These are phyloP conservation scores for Solanum boliviense DNA, from an alignment of 257 asterid species.

Conservation along the genomic window DNA sequence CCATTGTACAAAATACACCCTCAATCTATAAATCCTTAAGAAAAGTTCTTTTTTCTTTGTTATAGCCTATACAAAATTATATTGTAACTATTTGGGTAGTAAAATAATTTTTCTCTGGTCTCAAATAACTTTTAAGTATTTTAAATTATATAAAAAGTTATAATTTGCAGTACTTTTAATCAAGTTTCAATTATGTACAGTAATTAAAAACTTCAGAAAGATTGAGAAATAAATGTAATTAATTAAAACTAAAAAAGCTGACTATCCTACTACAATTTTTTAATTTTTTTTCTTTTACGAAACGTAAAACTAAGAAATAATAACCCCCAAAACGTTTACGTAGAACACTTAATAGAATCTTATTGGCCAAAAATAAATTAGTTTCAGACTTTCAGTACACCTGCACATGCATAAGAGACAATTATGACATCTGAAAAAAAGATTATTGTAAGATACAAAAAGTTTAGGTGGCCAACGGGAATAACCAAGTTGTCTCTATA, in stretches of 20 bases:
- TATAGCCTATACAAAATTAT: not conserved
- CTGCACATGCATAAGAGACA: not conserved
- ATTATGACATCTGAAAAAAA: not conserved
- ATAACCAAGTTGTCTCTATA: not conserved
- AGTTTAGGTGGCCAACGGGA: not conserved
- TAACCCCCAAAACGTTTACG: not conserved
- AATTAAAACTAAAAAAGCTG: not conserved
- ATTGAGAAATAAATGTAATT: not conserved
- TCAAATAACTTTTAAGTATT: not conserved
- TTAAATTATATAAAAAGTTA: not conserved
- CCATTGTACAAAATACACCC: not conserved
- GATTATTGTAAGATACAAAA: not conserved
- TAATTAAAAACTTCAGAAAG: not conserved
- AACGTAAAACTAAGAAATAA: not conserved
- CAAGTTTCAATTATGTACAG: not conserved
- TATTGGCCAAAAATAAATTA: not conserved
- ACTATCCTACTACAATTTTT: not conserved
- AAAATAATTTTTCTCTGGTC: not conserved
- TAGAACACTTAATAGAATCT: not conserved
- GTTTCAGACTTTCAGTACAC: not conserved
- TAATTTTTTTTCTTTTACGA: not conserved
- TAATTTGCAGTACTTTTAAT: not conserved
- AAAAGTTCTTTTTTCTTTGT: not conserved
- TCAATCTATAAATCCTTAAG: not conserved
- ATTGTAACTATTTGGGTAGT: not conserved